Percentiles rank a stretch among this genome's conserved stretches.
Conservation (phyloP, 1,284 basidiomycete genomes). For the Moniliophthora roreri region DNA sequence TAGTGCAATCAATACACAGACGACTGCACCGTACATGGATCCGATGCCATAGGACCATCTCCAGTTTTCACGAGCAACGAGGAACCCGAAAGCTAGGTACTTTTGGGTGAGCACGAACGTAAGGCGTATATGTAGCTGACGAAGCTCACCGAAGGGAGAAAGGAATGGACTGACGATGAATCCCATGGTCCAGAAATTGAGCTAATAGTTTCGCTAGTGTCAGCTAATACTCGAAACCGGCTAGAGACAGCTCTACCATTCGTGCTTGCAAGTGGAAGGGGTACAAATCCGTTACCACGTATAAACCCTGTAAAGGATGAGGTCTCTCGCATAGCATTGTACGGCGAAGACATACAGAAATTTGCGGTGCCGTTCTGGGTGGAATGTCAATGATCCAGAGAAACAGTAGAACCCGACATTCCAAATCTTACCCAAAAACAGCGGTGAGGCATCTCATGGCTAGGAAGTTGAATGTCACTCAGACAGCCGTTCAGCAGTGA, state of each 20-base stretch:
- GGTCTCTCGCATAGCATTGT: not conserved
- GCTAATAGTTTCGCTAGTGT: conserved; percentile 25
- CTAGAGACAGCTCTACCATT: conserved; percentile 35
- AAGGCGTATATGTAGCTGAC: too few species aligned
- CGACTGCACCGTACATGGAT: conserved; percentile 55
- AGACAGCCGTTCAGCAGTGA: not conserved
- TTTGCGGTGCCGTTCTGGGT: conserved; percentile 57
- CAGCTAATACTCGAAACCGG: not conserved
- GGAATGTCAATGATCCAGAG: conserved; percentile 1
- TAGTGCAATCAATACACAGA: conserved; percentile 56
- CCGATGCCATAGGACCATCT: conserved; percentile 74
- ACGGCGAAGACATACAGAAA: conserved; percentile 41
- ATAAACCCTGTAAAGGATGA: conserved; percentile 41
- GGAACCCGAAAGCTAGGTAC: conserved; percentile 61
- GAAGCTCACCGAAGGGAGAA: conserved; percentile 38
- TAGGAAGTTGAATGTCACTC: conserved; percentile 21
- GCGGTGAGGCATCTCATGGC: conserved; percentile 67
- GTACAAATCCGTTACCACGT: conserved; percentile 61
- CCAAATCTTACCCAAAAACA: conserved; percentile 55
- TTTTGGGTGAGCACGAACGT: conserved; percentile 58
- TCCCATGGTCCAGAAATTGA: conserved; percentile 66
- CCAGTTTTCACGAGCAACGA: conserved; percentile 59
- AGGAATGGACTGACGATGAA: conserved; percentile 58
- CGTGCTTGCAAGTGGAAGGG: conserved; percentile 69
- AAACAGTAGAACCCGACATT: not conserved